phyloP scores from a whole-genome alignment of 1,139 yeast genomes.

The Zygosaccharomyces pseudobailii region DNA sequence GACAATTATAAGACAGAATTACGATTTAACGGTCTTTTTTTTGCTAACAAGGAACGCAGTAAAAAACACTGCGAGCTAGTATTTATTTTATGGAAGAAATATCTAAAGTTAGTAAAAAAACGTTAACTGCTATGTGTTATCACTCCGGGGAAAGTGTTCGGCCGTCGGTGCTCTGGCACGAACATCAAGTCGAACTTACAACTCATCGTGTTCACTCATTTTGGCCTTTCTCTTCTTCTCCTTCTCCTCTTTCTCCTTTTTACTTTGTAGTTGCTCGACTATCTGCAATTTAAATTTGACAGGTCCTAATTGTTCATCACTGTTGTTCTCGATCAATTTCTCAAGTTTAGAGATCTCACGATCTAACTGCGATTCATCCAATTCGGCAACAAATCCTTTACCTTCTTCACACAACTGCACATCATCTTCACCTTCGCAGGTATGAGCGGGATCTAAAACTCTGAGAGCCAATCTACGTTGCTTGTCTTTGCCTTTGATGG shows the following conservation, averaged over 20 bases:
- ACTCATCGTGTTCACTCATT: constrained; percentile 4
- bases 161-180: too few relatives aligned
- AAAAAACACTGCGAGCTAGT: not conserved
- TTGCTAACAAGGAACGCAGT: too few relatives aligned
- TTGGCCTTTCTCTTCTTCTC: not conserved
- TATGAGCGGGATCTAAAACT: constrained; percentile 8
- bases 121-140: too few relatives aligned
- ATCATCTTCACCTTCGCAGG: constrained; percentile 10
- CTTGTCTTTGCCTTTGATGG: constrained; percentile 12
- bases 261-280: constrained; percentile 4
- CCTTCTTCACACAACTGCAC: constrained; percentile 15
- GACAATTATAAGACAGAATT: not conserved
- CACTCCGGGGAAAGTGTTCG: too few relatives aligned
- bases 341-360: constrained; percentile 13
- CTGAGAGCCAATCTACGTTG: constrained; percentile 2
- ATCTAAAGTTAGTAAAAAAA: too few relatives aligned
- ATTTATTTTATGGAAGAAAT: too few relatives aligned
- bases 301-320: constrained; percentile 3
- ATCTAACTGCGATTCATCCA: not conserved
- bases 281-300: constrained; percentile 10
- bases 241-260: not conserved
- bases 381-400: constrained; percentile 7
- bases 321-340: constrained; percentile 11
- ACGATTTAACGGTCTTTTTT: not conserved
- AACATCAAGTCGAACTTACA: not conserved